These are phyloP conservation scores for Mucor racemosus DNA, from an alignment of 371 early-diverging fungal species.

Conservation along the genomic window DNA sequence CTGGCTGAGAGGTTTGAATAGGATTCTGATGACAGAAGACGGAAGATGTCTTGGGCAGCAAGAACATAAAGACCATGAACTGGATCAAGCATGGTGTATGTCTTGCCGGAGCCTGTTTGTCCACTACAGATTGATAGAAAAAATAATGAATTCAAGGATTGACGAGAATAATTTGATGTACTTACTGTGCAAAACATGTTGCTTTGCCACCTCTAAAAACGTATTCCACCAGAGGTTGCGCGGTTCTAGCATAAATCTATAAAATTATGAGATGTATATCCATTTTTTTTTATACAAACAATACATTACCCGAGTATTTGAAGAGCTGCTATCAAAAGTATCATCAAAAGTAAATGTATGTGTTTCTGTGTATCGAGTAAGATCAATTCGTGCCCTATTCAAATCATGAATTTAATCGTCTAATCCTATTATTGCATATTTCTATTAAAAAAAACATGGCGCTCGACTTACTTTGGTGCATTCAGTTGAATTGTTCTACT, in stretches of 20 bases:
- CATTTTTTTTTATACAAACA: not conserved
- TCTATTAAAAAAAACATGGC: too few relatives aligned
- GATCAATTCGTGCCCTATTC: constrained; percentile 85
- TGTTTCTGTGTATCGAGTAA: constrained; percentile 93
- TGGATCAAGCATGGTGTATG: constrained; percentile 96
- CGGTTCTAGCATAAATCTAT: constrained; percentile 88
- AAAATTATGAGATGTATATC: not conserved
- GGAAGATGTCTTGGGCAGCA: constrained; percentile 92
- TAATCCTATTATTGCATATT: not conserved
- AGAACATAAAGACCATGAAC: constrained; percentile 86
- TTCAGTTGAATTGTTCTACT: constrained; percentile 77
- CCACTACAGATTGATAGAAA: constrained; percentile 73
- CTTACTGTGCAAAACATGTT: constrained; percentile 95
- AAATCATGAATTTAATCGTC: not conserved
- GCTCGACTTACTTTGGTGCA: constrained; percentile 82
- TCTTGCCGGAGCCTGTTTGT: constrained; percentile 97
- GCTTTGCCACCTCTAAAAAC: constrained; percentile 95
- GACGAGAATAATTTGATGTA: not conserved
- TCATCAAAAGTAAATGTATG: constrained; percentile 97
- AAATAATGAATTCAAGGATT: constrained; percentile 31
- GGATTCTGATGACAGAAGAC: constrained; percentile 63
- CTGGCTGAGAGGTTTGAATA: constrained; percentile 77
- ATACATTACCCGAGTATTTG: constrained; percentile 74
- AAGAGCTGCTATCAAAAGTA: constrained; percentile 84
- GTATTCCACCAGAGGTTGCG: constrained; percentile 92